phyloP scores from a whole-genome alignment of 2,329 filamentous ascomycete species.

The Purpureocillium lavendulum region DNA sequence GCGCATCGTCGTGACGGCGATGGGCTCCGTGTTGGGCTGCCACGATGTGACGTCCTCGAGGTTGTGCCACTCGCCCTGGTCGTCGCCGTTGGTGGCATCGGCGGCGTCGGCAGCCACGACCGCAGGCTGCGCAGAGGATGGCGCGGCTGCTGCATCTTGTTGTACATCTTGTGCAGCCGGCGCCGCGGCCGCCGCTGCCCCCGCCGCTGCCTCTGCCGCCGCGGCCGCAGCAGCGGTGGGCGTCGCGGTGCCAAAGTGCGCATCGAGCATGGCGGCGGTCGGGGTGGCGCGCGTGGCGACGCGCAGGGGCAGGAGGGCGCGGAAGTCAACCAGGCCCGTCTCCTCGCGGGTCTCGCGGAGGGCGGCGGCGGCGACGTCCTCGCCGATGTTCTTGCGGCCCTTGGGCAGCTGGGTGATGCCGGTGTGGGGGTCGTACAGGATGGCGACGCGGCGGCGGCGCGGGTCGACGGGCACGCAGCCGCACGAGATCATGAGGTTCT shows the following conservation, averaged over 20 bases:
- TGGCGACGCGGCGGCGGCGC: conserved; percentile 24
- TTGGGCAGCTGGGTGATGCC: conserved; percentile 38
- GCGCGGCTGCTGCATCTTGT: too few relatives aligned
- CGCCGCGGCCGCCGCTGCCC: too few relatives aligned
- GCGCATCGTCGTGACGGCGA: conserved; percentile 25
- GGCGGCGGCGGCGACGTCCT: conserved; percentile 31
- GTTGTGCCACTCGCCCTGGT: not conserved
- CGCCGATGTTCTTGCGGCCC: conserved; percentile 38
- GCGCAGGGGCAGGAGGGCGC: conserved; percentile 25
- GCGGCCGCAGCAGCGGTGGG: too few relatives aligned
- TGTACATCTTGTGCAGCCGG: too few relatives aligned
- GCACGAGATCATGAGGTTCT: conserved; percentile 35
- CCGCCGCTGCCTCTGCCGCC: too few relatives aligned
- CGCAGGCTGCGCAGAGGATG: too few relatives aligned
- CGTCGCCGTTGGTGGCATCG: not conserved
- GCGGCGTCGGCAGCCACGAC: too few relatives aligned
- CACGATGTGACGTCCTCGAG: conserved; percentile 16
- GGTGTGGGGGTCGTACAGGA: conserved; percentile 33
- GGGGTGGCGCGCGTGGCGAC: conserved; percentile 30
- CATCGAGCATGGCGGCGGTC: conserved; percentile 2
- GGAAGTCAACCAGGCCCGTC: conserved; percentile 30
- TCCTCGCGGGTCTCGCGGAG: conserved; percentile 40
- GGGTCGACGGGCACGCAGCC: conserved; percentile 37
- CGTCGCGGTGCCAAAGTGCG: too few relatives aligned
- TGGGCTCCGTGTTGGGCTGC: conserved; percentile 24